Evolutionary conservation across 768 basidiomycete species (phyloP), one percentile per base, ranked within the genome.

Genomic region (Termitomyces sp.): DNA sequence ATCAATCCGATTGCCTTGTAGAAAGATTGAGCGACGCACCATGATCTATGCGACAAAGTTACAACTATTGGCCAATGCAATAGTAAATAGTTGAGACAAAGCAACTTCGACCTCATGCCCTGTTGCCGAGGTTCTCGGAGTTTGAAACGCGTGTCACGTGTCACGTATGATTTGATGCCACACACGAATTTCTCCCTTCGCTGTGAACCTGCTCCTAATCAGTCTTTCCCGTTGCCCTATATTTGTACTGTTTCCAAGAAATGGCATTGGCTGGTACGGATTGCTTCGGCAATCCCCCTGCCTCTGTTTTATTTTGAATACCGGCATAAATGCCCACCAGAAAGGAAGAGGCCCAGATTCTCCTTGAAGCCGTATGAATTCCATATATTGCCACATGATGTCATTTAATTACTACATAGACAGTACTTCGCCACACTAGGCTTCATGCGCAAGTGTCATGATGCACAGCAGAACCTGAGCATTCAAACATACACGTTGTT

Each of bases 241-340:
- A 32, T 3, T 32, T 32, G 6, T 32, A 32, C 6, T 32, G 32
- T 32, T 32, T 32, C 7, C 32, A 7, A 32, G 32, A 7, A 3
- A 32, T 32, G 32, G 32, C 32, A 32, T 32, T 7, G 32, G 32
- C 6, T 7, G 32, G 32, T 32, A 1, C 6, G 32, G 7, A 1
- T 7, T 30, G 30, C 30, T 32, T 32, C 32, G 7, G 6, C 4
- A 32, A 32, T 32, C 32, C 6, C 32, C 32, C 32, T 32, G 32
- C 66, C 91, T 76, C 23, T 18, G 84, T 83, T 69, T 93, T 91
- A 7, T 91, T 91, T 70, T 91, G 89, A 20, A 87, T 87, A 0
- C 88, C 89, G 1, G 87, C 88, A 64, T 88, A 87, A 64, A 93
- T 30, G 81, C 75, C 88, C 88, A 93, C 87, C 91, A 74, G 52